Evolutionary conservation across 306 rosid species (phyloP), one percentile per base, ranked within the genome.

Genomic region (Lathyrus oleraceus): DNA sequence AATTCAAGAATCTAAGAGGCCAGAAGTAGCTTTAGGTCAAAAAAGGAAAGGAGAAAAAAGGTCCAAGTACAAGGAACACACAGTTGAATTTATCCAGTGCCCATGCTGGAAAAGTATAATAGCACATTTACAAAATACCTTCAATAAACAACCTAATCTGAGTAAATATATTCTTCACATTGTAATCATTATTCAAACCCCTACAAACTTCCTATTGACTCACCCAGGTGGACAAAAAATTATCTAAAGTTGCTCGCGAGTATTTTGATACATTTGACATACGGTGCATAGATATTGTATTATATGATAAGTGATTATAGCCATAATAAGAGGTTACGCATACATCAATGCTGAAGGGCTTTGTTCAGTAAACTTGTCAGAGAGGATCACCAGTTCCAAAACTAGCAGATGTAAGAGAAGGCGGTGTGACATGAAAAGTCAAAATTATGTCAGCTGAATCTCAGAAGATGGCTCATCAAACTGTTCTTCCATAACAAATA

Each of bases 401-500:
- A 42, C 72, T 59, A 52, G 75, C 54, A 83, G 64, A 65, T 69
- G 57, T 61, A 72, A 62, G 73, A 57, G 71, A 72, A 64, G 42
- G 70, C 66, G 19, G 40, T 62, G 48, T 53, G 70, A 10, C 59
- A 43, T 73, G 66, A 56, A 57, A 27, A 45, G 69, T 82, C 74
- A 78, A 72, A 69, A 68, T 68, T 45, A 70, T 61, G 80, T 81
- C 79, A 76, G 81, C 71, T 10, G 70, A 70, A 61, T 64, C 69
- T 76, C 84, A 13, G 69, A 45, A 16, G 60, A 52, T 17, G 62
- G 81, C 71, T 89, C 79, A 91, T 27, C 96, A 91, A 77, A 91
- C 96, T 53, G 97, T 89, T 85, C 97, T 87, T 70, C 97, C 97
- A 6, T 89, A 89, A 78, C 91, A 91, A 81, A 91, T 87, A 71